These are phyloP conservation scores for Phytophthora pluvialis DNA, from an alignment of 352 stramenopile genomes.

Conservation along the genomic window DNA sequence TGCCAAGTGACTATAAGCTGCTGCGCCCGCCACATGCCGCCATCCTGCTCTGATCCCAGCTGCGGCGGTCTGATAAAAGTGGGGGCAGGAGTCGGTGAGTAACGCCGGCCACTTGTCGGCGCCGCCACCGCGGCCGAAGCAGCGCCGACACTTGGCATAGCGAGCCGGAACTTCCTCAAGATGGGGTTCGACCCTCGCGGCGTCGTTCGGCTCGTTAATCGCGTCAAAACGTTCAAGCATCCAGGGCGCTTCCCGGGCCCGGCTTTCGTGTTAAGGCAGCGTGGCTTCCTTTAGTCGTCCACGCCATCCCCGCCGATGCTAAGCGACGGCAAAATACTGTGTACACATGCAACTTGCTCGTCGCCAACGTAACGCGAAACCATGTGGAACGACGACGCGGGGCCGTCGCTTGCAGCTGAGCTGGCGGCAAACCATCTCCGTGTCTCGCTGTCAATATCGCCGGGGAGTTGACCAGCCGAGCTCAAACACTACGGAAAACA, in stretches of 20 bases:
- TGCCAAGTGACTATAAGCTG: slow-evolving; percentile 2
- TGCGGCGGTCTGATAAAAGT: slow-evolving; percentile 17
- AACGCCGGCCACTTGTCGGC: slow-evolving; percentile 19
- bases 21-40: slow-evolving; percentile 12
- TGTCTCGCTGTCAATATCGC: slow-evolving; percentile 5
- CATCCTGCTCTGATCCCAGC: slow-evolving; percentile 30
- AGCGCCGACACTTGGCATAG: slow-evolving; percentile 4
- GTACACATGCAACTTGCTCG: slow-evolving; percentile 20
- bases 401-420: slow-evolving; percentile 2
- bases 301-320: slow-evolving; percentile 8
- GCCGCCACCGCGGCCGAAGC: slow-evolving; percentile 8
- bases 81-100: slow-evolving; percentile 14
- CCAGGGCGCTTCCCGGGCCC: slow-evolving; percentile 1
- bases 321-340: not conserved
- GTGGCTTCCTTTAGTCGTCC: slow-evolving; percentile 20
- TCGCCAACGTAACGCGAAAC: slow-evolving; percentile 47
- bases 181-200: slow-evolving; percentile 26
- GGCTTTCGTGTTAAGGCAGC: slow-evolving; percentile 9
- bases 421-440: slow-evolving; percentile 4
- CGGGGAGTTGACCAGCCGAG: slow-evolving; percentile 18
- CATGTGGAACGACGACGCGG: slow-evolving; percentile 9
- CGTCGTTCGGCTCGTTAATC: slow-evolving; percentile 25
- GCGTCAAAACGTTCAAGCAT: slow-evolving; percentile 30
- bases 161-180: slow-evolving; percentile 5
- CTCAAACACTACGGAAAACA: slow-evolving; percentile 19